Base-by-base conservation (phyloP, 2,329 filamentous ascomycete species). In the Diplodia intermedia region DNA sequence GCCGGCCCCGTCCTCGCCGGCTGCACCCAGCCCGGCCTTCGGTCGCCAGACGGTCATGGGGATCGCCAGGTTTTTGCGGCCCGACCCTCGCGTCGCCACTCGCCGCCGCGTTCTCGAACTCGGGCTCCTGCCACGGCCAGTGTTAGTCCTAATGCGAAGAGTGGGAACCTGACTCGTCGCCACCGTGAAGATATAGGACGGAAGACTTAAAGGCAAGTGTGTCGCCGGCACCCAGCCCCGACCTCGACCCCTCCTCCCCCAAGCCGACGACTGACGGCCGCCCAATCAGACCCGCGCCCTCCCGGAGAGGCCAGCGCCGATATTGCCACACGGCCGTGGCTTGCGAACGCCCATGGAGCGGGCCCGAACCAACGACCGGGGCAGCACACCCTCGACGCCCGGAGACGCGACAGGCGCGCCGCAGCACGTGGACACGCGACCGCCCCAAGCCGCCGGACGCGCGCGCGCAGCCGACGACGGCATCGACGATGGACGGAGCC, bases 151-250 rank as follows among this genome's bases (percentile, higher is more conserved):
- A 43, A 52, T 33, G 9, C 26, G 26, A 62, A 62, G 3, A 50
- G 60, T 62, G 43, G 43, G 23, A 52, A 38, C 60, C 47, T 62
- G 60, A 62, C 60, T 62, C 60, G 60, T 9, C 18, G 43, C 60
- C 12, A 31, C 18, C 18, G 5, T 5, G 43, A 52, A n/a, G 43
- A 15, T 36, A 40, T 36, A 31, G 60, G 33, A 40, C 43, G 31
- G 60, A 29, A 52, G 14, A 62, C 60, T 33, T 62, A 62, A 62
- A 62, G 60, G 60, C n/a, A 62, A 52, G 60, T 62, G 60, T 62
- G 14, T 26, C 60, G 43, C 60, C 60, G 7, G 20, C 60, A 11
- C 29, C n/a, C 43, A 29, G 12, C 15, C 29, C 60, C 26, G 43
- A 15, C 43, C 3, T 36, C 33, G 3, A 11, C 26, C 9, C 6